Evolutionary conservation across 2,329 filamentous ascomycete species (phyloP).

Genomic region (Corinectria fuckeliana): DNA sequence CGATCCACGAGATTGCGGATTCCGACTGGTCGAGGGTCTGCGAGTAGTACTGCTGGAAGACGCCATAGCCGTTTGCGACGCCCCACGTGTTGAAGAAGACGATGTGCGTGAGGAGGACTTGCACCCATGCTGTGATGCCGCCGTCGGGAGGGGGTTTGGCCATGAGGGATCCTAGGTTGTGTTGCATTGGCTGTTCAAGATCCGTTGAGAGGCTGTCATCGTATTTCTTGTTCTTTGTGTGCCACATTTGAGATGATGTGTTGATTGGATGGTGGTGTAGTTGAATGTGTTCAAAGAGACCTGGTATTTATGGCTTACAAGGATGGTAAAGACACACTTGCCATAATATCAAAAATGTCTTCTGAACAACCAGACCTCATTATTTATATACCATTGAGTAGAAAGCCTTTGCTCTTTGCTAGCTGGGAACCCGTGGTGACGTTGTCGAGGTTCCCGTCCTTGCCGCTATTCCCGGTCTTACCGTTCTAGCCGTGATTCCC

Average conservation of each 20-base stretch:
- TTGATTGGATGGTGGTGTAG: too few species aligned
- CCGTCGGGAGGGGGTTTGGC: slow-evolving; percentile 22
- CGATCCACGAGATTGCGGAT: slow-evolving; percentile 53
- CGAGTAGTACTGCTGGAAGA: slow-evolving; percentile 55
- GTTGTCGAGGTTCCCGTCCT: too few species aligned
- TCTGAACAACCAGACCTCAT: too few species aligned
- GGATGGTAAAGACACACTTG: too few species aligned
- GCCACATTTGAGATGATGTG: slow-evolving; percentile 1
- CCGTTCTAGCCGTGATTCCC: slow-evolving; percentile 23
- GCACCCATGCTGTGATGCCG: slow-evolving; percentile 39
- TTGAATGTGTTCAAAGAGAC: too few species aligned
- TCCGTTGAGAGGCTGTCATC: slow-evolving; percentile 13
- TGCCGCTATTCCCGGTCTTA: not conserved
- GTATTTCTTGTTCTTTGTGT: not conserved
- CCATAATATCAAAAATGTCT: too few species aligned
- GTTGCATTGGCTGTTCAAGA: slow-evolving; percentile 6
- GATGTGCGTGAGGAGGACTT: slow-evolving; percentile 45
- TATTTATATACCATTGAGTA: not conserved
- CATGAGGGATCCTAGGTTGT: not conserved
- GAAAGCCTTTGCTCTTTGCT: not conserved
- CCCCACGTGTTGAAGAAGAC: slow-evolving; percentile 54
- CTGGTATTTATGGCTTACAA: too few species aligned
- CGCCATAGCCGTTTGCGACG: slow-evolving; percentile 53
- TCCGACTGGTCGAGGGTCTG: slow-evolving; percentile 40
- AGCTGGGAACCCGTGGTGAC: too few species aligned